Evolutionary conservation across 2,329 filamentous ascomycete genomes (phyloP).

Genomic region (Fusarium sp.): DNA sequence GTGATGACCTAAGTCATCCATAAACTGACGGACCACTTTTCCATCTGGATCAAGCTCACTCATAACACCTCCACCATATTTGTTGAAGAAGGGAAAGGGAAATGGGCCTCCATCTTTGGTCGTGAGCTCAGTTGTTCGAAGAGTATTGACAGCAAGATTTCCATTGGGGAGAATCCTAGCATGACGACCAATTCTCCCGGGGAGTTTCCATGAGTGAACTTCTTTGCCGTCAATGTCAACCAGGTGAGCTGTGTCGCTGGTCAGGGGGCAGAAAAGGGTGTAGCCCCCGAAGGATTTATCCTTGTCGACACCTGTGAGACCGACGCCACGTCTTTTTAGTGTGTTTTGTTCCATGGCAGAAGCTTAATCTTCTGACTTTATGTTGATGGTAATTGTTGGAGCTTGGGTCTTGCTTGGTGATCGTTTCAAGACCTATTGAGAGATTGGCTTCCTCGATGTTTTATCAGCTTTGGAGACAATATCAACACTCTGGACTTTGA

Average conservation of each 20-base stretch:
- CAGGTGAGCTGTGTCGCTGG: slow-evolving; percentile 39
- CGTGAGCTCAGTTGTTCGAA: slow-evolving; percentile 21
- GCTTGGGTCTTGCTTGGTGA: background rate
- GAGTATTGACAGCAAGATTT: slow-evolving; percentile 46
- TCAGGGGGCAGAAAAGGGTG: slow-evolving; percentile 45
- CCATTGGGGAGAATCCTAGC: slow-evolving; percentile 42
- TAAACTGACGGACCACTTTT: slow-evolving; percentile 42
- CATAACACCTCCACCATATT: slow-evolving; percentile 46
- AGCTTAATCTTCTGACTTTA: rapidly evolving
- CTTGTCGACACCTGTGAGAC: slow-evolving; percentile 44
- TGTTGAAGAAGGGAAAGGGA: slow-evolving; percentile 46
- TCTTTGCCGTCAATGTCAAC: slow-evolving; percentile 44
- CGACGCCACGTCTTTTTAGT: slow-evolving; percentile 42
- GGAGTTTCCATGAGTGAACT: slow-evolving; percentile 45
- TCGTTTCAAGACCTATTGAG: background rate
- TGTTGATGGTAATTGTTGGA: background rate
- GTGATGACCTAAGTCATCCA: slow-evolving; percentile 42
- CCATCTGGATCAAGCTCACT: slow-evolving; percentile 41
- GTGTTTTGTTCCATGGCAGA: slow-evolving; percentile 44
- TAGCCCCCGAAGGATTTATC: slow-evolving; percentile 41
- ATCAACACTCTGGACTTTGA: background rate
- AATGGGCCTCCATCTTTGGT: slow-evolving; percentile 36
- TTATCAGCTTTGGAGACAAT: background rate
- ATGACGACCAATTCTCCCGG: slow-evolving; percentile 42
- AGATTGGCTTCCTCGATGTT: rapidly evolving